Base-by-base conservation (phyloP, 148 eudicot genomes). In the Spergularia marina region DNA sequence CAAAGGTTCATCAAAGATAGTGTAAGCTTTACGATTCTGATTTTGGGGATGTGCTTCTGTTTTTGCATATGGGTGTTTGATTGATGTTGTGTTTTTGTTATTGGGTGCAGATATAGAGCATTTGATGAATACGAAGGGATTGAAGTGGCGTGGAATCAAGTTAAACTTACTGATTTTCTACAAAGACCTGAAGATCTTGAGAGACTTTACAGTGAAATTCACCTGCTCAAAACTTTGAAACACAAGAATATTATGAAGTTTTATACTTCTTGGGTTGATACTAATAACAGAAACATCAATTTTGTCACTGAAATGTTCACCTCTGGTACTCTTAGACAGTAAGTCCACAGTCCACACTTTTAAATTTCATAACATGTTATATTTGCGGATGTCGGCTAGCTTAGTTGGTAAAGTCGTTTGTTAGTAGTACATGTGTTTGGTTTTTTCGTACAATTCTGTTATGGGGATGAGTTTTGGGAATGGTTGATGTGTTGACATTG, bases 1-100 rank as follows among this genome's bases (percentile, higher is more conserved):
- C 40, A 92, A 88, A 82, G 97, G 97, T 72, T 82, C 97, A 68
- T 92, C 92, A 63, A 92, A 92, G 80, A 92, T 84, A 51, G 94
- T 92, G 97, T 91, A 88, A 79, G 91, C 41, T 74, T 25, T 52
- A 15, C 61, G 21, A 60, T 17, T 21, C 65, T 12, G 47, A 60
- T 23, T 53, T 58, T 21, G 13, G n/a, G 25, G 25, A 23, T 23
- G 25, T 23, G 25, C 18, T 69, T 8, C 10, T 49, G 17, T 51
- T 21, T 56, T 3, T 23, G 25, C 25, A 23, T 23, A 18, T 64
- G 11, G 30, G 25, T 40, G 5, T 54, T 23, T 23, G 12, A 7
- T 4, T 39, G 10, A 39, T 53, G 44, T 23, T 17, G 25, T 44
- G 25, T 14, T 20, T 68, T 30, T 59, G 53, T 47, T 40, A 4